Conservation (phyloP, 2,329 filamentous ascomycete species). For the Thielaviopsis punctulata region DNA sequence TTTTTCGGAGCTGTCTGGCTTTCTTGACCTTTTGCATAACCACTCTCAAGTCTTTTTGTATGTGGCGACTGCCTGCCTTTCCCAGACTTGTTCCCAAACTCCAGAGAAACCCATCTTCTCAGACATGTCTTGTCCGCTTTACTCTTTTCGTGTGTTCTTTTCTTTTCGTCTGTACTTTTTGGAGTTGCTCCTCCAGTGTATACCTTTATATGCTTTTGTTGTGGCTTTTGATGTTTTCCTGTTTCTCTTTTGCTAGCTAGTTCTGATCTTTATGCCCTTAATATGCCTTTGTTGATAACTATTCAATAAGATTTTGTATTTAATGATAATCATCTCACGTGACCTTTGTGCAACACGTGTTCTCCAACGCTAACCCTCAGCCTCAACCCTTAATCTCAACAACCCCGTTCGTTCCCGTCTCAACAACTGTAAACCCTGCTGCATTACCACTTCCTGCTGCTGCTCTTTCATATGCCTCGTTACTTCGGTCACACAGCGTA, state of each 20-base stretch:
- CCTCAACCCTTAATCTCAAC: conserved; percentile 14
- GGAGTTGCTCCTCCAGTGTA: neutral
- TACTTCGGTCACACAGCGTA: conserved; percentile 59
- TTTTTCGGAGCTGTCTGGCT: too few relatives aligned
- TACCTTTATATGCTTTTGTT: neutral
- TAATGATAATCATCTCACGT: neutral
- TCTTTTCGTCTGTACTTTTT: neutral
- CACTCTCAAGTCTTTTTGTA: neutral
- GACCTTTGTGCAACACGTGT: neutral
- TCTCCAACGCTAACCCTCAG: neutral
- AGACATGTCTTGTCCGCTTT: too few relatives aligned
- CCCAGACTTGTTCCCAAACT: too few relatives aligned
- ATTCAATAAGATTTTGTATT: neutral
- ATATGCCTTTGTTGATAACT: neutral
- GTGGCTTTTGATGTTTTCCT: neutral
- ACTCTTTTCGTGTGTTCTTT: neutral
- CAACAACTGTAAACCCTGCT: conserved; percentile 59
- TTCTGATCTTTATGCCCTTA: neutral
- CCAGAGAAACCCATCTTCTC: too few relatives aligned
- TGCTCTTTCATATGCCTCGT: conserved; percentile 48
- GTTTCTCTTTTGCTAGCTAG: neutral
- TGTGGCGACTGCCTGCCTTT: too few relatives aligned
- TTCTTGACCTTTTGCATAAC: neutral
- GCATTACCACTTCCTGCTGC: conserved; percentile 62
- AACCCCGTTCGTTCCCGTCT: conserved; percentile 47